Evolutionary conservation across 2,329 filamentous ascomycete genomes (phyloP), one percentile per base, ranked within the genome.

Genomic region (Myrmaecium sp.): DNA sequence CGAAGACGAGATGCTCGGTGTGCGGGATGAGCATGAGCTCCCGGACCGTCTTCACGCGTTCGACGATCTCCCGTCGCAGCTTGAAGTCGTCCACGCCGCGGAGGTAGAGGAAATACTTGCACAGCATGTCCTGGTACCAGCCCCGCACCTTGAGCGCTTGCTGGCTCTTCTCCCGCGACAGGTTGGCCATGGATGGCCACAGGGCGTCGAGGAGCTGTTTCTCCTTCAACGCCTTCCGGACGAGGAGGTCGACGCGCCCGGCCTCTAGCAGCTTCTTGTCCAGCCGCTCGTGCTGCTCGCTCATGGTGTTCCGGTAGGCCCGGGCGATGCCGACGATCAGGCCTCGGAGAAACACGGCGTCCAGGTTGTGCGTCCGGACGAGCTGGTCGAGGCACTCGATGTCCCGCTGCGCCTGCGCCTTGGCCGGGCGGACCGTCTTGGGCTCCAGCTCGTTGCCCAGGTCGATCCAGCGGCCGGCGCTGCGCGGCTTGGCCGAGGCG

Each of bases 101-200:
- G 15, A 51, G 32, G 10, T 38, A 33, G 4, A 30, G 36, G 28
- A 51, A 51, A 30, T 51, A 51, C 32, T 50, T 51, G 10, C 38
- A 33, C 22, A 50, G 49, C 47, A 51, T 51, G 26, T 49, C 46
- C 16, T 46, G 46, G 30, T 48, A 51, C 46, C 46, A 51, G 17
- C 36, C 34, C 6, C 47, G 32, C 2, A 49, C 44, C 25, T 46
- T 41, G 2, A 47, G 42, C 16, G 46, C 47, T 16, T 50, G 46
- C 7, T 42, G 33, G 5, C 49, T 27, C 17, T 47, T 12, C 17
- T 47, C 46, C 6, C 40, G 36, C 4, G 39, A 27, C 3, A 46
- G 29, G 14, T 38, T 41, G 8, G 44, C 44, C 0, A 44, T 44
- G 17, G 38, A 42, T 1, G 47, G 47, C 47, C 47, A 51, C 3